phyloP scores from a whole-genome alignment of 768 basidiomycete genomes.

The Pleurotus platypus region DNA sequence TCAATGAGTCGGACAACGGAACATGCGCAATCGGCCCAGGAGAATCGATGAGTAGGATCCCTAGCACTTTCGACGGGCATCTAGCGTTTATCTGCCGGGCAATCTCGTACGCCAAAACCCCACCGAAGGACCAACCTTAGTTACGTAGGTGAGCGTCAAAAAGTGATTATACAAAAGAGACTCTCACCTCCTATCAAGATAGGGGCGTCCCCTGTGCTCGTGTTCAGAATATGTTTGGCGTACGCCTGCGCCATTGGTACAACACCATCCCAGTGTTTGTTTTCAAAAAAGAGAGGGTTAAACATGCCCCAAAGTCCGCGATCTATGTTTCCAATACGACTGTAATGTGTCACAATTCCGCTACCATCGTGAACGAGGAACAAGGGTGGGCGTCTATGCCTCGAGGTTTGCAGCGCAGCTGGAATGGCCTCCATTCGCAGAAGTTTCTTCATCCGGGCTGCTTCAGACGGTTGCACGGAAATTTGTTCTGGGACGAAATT shows the following conservation, averaged over 20 bases:
- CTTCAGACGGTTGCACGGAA: not conserved
- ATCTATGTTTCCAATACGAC: constrained; percentile 39
- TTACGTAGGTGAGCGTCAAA: not conserved
- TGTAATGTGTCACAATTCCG: constrained; percentile 52
- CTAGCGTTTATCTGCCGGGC: constrained; percentile 36
- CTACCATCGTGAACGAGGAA: constrained; percentile 75
- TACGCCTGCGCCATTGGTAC: constrained; percentile 53
- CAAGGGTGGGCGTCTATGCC: constrained; percentile 33
- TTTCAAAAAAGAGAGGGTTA: constrained; percentile 47
- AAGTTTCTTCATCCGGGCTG: not conserved
- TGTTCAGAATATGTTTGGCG: constrained; percentile 33
- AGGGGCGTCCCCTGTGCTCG: constrained; percentile 24
- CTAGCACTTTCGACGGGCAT: constrained; percentile 35
- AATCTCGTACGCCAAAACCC: constrained; percentile 66
- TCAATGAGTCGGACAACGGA: constrained; percentile 47
- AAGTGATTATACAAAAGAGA: too few species aligned
- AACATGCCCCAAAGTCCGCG: constrained; percentile 59
- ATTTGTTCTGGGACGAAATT: not conserved
- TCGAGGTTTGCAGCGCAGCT: not conserved
- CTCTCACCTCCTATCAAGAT: constrained; percentile 58
- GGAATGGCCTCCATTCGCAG: not conserved
- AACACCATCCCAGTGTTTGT: constrained; percentile 44
- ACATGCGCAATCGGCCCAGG: constrained; percentile 53
- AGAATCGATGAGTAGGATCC: constrained; percentile 65
- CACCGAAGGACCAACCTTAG: constrained; percentile 78